Percentiles rank a stretch among this genome's conserved stretches.
These are phyloP conservation scores for Colletotrichum horii DNA, from an alignment of 2,329 filamentous ascomycete genomes.

Conservation along the genomic window DNA sequence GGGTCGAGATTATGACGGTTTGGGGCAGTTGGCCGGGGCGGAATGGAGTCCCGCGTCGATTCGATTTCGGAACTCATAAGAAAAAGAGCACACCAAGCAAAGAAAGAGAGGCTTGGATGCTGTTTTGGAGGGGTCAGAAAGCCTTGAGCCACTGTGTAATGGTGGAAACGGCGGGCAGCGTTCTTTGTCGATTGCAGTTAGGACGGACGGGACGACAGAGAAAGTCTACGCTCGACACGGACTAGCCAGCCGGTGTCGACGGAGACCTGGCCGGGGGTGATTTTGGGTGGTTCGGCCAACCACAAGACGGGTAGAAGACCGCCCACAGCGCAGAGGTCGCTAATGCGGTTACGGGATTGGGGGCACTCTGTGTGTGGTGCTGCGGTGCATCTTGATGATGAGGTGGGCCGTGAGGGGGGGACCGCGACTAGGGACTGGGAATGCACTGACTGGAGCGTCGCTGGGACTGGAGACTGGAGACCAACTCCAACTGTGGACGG, in stretches of 20 bases:
- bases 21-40: neutral
- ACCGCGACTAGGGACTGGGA: neutral
- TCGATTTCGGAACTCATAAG: neutral
- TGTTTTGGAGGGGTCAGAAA: neutral
- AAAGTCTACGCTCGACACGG: neutral
- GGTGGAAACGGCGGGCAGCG: neutral
- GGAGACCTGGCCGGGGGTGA: neutral
- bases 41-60: neutral
- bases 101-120: neutral
- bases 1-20: neutral
- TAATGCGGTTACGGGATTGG: slow-evolving; percentile 7
- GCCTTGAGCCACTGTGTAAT: neutral
- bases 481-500: neutral
- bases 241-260: neutral
- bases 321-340: neutral
- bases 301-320: slow-evolving; percentile 3
- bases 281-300: slow-evolving; percentile 6
- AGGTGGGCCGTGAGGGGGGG: neutral
- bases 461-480: neutral
- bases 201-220: neutral
- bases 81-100: neutral
- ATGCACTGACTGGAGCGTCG: neutral
- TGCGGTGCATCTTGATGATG: neutral
- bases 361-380: neutral
- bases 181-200: neutral